A percentile compares a stretch with the other conserved stretches of the same genome.
These are phyloP conservation scores for Narthecium ossifragum DNA, from an alignment of 106 monocot species.

Conservation along the genomic window DNA sequence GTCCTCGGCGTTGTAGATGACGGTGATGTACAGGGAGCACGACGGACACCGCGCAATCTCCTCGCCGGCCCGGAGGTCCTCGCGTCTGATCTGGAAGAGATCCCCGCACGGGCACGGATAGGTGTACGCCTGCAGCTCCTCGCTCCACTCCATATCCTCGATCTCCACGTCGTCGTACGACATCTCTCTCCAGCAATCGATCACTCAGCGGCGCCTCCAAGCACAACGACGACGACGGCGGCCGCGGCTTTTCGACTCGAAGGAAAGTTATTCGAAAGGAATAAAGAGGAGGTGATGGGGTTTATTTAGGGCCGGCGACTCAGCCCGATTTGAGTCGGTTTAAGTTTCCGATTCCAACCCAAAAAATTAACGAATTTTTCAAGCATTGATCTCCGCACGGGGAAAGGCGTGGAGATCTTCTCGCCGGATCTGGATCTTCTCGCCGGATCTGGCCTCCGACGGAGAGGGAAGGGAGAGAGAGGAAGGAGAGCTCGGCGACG, in stretches of 20 bases:
- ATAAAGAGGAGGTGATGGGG: no score
- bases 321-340: no score
- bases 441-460: no score
- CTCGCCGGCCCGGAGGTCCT: slow-evolving; percentile 33
- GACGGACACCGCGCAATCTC: slow-evolving; percentile 40
- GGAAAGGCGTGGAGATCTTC: no score
- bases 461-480: no score
- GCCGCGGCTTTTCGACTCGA: not conserved
- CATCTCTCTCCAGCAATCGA: slow-evolving; percentile 10
- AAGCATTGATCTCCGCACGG: not conserved
- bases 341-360: no score
- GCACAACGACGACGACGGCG: not conserved
- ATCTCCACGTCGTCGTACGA: slow-evolving; percentile 41
- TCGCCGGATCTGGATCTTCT: no score
- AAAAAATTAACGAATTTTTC: not conserved
- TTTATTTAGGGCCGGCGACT: no score
- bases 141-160: slow-evolving; percentile 56
- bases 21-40: slow-evolving; percentile 39
- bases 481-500: no score
- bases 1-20: slow-evolving; percentile 37
- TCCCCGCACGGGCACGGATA: slow-evolving; percentile 43
- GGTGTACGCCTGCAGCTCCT: slow-evolving; percentile 40
- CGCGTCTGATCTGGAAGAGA: slow-evolving; percentile 42
- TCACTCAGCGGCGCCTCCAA: not conserved
- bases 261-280: not conserved